Conservation (phyloP, 352 stramenopile species). For the Pythium rishiriense region DNA sequence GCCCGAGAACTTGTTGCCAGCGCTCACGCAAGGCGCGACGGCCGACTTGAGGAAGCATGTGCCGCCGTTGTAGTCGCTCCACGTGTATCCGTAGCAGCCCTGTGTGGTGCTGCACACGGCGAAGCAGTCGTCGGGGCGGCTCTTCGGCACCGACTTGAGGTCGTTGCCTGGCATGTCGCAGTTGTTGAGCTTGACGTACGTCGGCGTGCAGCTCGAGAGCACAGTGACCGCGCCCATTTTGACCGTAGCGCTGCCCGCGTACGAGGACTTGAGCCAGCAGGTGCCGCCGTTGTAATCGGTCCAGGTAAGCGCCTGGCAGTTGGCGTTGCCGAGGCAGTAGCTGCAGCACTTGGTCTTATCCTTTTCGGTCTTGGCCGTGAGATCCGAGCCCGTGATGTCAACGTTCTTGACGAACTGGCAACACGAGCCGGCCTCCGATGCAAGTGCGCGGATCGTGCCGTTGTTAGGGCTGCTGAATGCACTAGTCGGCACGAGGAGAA, state of each 20-base stretch:
- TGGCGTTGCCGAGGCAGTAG: slow-evolving; percentile 1
- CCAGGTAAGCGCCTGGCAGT: background rate
- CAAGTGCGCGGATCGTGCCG: background rate
- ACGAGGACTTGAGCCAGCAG: slow-evolving; percentile 1
- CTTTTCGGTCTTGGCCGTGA: background rate
- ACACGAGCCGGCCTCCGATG: background rate
- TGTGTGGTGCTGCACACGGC: background rate
- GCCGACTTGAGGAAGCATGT: slow-evolving; percentile 35
- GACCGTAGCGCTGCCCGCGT: background rate
- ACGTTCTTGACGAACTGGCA: background rate
- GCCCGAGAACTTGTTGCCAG: slow-evolving; percentile 1
- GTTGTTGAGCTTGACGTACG: background rate
- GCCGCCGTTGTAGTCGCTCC: slow-evolving; percentile 48
- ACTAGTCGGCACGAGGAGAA: background rate
- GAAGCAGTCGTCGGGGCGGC: background rate
- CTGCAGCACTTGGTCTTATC: background rate
- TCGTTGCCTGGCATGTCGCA: slow-evolving; percentile 5
- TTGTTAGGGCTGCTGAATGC: background rate
- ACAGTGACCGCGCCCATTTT: background rate
- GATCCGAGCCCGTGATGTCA: background rate
- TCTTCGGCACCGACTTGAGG: background rate
- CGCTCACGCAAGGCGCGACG: background rate
- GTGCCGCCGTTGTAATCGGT: background rate
- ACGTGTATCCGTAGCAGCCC: slow-evolving; percentile 20
- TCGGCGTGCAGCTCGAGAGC: background rate